phyloP scores from a whole-genome alignment of 805 yeast species.

The Lipomyces mesembrius region DNA sequence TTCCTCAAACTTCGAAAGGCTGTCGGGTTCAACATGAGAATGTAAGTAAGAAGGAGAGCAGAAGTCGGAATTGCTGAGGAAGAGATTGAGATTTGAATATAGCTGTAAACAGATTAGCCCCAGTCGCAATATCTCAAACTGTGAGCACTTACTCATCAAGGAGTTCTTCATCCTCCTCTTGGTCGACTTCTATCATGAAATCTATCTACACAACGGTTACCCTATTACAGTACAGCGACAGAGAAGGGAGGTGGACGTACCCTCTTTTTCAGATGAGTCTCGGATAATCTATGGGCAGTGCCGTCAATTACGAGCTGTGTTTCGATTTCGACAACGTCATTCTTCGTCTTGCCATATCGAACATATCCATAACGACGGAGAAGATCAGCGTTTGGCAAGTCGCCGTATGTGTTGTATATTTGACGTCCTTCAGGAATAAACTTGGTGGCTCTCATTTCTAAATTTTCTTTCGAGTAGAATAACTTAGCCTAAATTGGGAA shows the following conservation, averaged over 20 bases:
- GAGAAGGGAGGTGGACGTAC: background rate
- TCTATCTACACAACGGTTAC: constrained; percentile 14
- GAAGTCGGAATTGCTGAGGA: constrained; percentile 27
- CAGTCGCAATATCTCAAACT: background rate
- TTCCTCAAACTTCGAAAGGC: constrained; percentile 26
- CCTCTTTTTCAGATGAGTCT: constrained; percentile 25
- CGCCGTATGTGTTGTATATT: constrained; percentile 86
- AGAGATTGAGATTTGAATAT: constrained; percentile 25
- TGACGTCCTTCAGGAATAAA: constrained; percentile 70
- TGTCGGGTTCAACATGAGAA: constrained; percentile 25
- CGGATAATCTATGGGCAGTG: constrained; percentile 44
- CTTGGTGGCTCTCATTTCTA: constrained; percentile 74
- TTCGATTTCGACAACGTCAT: constrained; percentile 80
- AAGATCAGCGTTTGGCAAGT: constrained; percentile 87
- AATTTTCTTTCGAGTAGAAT: constrained; percentile 42
- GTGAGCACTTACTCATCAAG: constrained; percentile 21
- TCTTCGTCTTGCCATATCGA: constrained; percentile 45
- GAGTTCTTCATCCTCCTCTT: constrained; percentile 28
- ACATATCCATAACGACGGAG: constrained; percentile 91
- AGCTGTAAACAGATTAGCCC: background rate
- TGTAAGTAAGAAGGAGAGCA: constrained; percentile 29
- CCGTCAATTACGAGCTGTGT: constrained; percentile 49
- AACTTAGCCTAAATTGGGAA: constrained; percentile 42
- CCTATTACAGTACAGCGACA: background rate
- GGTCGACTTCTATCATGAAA: constrained; percentile 27